Base-by-base conservation (phyloP, 2,329 filamentous ascomycete species). In the Calcarisporium arbuscula region DNA sequence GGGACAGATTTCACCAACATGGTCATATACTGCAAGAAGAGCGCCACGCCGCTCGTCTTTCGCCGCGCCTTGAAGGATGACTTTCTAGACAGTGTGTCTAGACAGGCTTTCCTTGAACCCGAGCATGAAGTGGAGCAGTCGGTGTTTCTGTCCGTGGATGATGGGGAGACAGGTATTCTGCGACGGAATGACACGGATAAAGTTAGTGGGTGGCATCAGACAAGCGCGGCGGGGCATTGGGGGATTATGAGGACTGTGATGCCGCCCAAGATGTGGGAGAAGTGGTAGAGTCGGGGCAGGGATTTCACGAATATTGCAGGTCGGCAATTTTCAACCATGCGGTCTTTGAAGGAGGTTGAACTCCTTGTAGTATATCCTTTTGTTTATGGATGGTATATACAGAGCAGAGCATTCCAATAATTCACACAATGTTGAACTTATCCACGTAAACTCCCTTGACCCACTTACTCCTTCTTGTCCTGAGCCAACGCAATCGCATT, bases 1-100 rank as follows among this genome's bases (percentile, higher is more conserved):
- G 67, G 65, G 3, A 61, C 64, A 19, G 85, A 95, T 53, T 95
- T 96, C 57, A 86, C 88, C 54, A 98, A 98, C 65, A 87, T 96
- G 74, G 85, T 96, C 30, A 79, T 96, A 40, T 95, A 95, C 65
- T 98, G 92, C 68, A 80, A 76, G 39, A 90, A 88, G 61, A 67
- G 64, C 9, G 38, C 42, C 17, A 50, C 50, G 4, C 49, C 62
- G 0, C 61, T 88, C 23, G 63, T 54, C 1, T 96, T 96, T 65
- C 74, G 89, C 10, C 51, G 67, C 12, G 75, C 88, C 0, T 64
- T 60, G 0, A 57, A 70, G 6, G 62, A 65, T 3, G 92, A 98
- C 53, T 81, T 75, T 49, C 64, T 95, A 21, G 73, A 74, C 23
- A 94, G 84, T 54, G 67, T 77, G 27, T 79, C 83, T 10, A 68